phyloP scores from a whole-genome alignment of 2,329 filamentous ascomycete genomes.

The Penicillium sp. region DNA sequence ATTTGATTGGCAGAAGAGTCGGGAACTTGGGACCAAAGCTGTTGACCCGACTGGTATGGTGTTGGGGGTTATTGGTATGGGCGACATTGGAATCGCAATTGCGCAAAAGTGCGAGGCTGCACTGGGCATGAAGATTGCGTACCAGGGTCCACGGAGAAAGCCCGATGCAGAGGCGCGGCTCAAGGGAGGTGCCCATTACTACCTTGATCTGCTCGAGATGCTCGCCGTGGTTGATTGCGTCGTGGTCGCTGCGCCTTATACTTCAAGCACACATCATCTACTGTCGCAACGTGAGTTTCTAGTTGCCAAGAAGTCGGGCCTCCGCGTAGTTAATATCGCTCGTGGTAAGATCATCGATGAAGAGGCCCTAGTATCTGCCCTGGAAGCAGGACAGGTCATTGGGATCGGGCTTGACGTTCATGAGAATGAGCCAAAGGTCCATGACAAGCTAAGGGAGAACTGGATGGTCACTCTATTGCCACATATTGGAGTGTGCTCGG shows the following conservation, averaged over 20 bases:
- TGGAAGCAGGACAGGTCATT: conserved; percentile 5
- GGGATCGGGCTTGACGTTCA: conserved; percentile 7
- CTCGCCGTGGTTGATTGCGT: conserved; percentile 10
- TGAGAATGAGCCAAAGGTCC: conserved; percentile 8
- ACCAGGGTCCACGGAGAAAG: conserved; percentile 9
- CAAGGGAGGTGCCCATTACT: conserved; percentile 1
- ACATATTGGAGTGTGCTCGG: conserved; percentile 8
- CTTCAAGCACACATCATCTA: conserved; percentile 7
- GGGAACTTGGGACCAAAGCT: conserved; percentile 13
- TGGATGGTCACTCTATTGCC: conserved; percentile 7
- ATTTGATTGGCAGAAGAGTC: conserved; percentile 13
- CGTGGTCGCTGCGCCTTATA: conserved; percentile 6
- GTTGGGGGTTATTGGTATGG: conserved; percentile 14
- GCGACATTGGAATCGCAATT: conserved; percentile 16
- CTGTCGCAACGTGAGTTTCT: conserved; percentile 6
- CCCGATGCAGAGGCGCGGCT: conserved; percentile 10
- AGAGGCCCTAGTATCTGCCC: conserved; percentile 6
- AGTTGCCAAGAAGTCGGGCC: conserved; percentile 1
- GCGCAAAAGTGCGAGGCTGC: conserved; percentile 14
- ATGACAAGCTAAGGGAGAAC: conserved; percentile 4
- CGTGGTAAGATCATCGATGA: conserved; percentile 10
- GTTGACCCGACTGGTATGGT: conserved; percentile 14
- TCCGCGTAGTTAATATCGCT: conserved; percentile 11
- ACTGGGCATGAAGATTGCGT: conserved; percentile 10
- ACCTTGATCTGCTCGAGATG: conserved; percentile 2